These are phyloP conservation scores for Beauveria varroae DNA, from an alignment of 2,329 filamentous ascomycete species.

Conservation along the genomic window DNA sequence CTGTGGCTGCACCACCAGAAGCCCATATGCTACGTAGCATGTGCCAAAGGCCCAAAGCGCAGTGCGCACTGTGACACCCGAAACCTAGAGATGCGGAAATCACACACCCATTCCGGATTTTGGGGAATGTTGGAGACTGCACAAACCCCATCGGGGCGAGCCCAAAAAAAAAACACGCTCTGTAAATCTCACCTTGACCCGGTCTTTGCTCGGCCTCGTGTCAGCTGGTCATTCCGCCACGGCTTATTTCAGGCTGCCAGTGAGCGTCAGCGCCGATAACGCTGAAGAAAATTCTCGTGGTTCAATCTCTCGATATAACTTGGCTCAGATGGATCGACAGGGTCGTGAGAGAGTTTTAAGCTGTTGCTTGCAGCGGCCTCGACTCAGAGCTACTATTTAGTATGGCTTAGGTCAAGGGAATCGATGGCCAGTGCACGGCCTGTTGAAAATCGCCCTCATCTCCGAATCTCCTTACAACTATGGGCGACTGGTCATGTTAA, in stretches of 20 bases:
- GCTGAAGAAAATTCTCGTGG: neutral
- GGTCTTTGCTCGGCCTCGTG: neutral
- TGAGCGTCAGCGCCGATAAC: neutral
- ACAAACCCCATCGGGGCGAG: neutral
- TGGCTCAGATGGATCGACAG: too few relatives aligned
- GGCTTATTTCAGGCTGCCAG: neutral
- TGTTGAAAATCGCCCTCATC: too few relatives aligned
- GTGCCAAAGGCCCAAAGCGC: too few relatives aligned
- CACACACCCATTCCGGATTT: too few relatives aligned
- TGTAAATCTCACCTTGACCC: neutral
- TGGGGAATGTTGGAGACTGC: neutral
- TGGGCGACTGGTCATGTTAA: too few relatives aligned
- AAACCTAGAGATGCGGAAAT: neutral
- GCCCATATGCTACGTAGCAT: neutral
- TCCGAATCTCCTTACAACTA: too few relatives aligned
- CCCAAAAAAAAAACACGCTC: neutral
- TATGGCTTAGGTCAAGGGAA: too few relatives aligned
- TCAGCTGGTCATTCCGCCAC: neutral
- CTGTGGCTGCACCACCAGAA: neutral
- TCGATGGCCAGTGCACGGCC: too few relatives aligned
- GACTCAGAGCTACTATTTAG: too few relatives aligned
- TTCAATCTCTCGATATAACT: neutral
- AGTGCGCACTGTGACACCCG: neutral
- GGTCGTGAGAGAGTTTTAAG: too few relatives aligned
- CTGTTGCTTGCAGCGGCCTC: too few relatives aligned